A percentile compares a stretch with the other conserved stretches of the same genome.
Evolutionary conservation across 108 stramenopile species (phyloP).

Genomic region (Cyclotella cryptica): DNA sequence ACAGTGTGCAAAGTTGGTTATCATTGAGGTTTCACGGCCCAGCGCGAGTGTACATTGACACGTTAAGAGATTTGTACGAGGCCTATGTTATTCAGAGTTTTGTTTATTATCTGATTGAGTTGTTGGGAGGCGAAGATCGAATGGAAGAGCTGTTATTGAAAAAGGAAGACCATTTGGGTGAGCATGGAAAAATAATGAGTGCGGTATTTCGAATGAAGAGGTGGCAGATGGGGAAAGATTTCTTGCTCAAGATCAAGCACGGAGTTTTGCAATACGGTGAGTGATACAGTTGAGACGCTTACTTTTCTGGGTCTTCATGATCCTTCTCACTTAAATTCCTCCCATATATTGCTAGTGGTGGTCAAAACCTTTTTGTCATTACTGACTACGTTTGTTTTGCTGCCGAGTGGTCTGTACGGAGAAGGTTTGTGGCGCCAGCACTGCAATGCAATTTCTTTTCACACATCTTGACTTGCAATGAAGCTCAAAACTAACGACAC

Average conservation of each 20-base stretch:
- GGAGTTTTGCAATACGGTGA: slow-evolving; percentile 91
- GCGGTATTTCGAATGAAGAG: slow-evolving; percentile 58
- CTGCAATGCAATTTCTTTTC: not conserved
- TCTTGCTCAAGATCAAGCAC: slow-evolving; percentile 87
- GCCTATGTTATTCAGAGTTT: slow-evolving; percentile 83
- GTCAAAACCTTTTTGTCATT: slow-evolving; percentile 80
- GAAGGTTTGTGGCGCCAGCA: slow-evolving; percentile 51
- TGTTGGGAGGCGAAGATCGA: slow-evolving; percentile 73
- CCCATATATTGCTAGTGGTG: slow-evolving; percentile 57
- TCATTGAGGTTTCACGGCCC: slow-evolving; percentile 59
- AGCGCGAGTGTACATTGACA: slow-evolving; percentile 62
- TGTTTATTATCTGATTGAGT: slow-evolving; percentile 72
- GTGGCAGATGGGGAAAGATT: slow-evolving; percentile 85
- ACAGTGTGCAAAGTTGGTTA: slow-evolving; percentile 67
- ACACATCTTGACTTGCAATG: too few species aligned
- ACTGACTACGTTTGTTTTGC: slow-evolving; percentile 70
- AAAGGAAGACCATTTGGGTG: slow-evolving; percentile 60
- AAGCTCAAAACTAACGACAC: too few species aligned
- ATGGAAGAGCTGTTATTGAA: slow-evolving; percentile 63
- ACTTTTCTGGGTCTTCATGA: too few species aligned
- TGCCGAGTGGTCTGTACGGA: slow-evolving; percentile 74
- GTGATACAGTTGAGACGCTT: too few species aligned
- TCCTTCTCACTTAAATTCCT: too few species aligned
- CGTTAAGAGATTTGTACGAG: slow-evolving; percentile 79
- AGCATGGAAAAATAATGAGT: slow-evolving; percentile 57